A percentile compares a stretch with the other conserved stretches of the same genome.
These are phyloP conservation scores for Dothideomycetes sp. DNA, from an alignment of 2,329 filamentous ascomycete species.

Conservation along the genomic window DNA sequence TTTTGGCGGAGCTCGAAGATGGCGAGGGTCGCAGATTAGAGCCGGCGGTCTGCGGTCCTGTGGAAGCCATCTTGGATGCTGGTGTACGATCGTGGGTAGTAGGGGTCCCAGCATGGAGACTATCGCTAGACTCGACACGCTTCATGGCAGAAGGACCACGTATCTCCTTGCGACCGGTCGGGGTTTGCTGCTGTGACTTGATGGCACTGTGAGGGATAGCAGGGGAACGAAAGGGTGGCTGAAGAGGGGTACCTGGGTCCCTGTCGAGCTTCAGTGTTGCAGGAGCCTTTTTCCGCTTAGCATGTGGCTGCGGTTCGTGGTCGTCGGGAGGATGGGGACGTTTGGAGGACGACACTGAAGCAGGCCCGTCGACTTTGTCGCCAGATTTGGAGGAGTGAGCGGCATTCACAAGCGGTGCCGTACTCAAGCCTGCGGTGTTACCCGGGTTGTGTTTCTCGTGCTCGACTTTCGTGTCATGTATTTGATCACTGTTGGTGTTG, in stretches of 20 bases:
- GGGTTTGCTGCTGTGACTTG: slow-evolving; percentile 16
- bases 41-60: slow-evolving; percentile 2
- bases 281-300: slow-evolving; percentile 16
- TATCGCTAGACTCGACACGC: slow-evolving; percentile 9
- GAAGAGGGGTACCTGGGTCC: slow-evolving; percentile 7
- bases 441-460: too few species aligned
- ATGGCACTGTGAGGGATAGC: slow-evolving; percentile 12
- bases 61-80: too few species aligned
- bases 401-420: too few species aligned
- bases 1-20: slow-evolving; percentile 14
- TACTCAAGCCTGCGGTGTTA: too few species aligned
- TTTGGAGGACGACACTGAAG: not conserved
- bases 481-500: too few species aligned
- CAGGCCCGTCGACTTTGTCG: not conserved
- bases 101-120: slow-evolving; percentile 6
- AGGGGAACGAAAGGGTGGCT: slow-evolving; percentile 15
- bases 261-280: slow-evolving; percentile 5
- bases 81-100: slow-evolving; percentile 1
- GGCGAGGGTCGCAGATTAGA: too few species aligned
- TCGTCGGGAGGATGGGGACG: slow-evolving; percentile 6
- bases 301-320: slow-evolving; percentile 11
- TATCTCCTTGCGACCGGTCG: slow-evolving; percentile 16
- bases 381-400: not conserved
- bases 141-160: slow-evolving; percentile 13
- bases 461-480: too few species aligned